These are phyloP conservation scores for Tulasnella sp. DNA, from an alignment of 768 basidiomycete species.

Conservation along the genomic window DNA sequence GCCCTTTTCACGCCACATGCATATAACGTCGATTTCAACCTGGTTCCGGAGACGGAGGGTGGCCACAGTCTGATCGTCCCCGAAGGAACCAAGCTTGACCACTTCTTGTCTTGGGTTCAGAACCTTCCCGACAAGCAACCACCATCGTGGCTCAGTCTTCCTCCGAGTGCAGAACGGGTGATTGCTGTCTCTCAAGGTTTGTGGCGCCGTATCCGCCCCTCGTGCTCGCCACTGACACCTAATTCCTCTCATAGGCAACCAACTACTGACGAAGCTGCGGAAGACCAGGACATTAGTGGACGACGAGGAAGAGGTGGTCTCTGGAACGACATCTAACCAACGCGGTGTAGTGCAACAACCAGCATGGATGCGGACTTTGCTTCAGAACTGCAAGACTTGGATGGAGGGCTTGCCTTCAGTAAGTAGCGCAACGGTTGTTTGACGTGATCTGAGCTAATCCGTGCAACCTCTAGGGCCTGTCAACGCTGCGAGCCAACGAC, in stretches of 20 bases:
- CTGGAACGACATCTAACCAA: constrained; percentile 51
- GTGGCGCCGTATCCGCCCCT: constrained; percentile 34
- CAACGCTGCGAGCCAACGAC: constrained; percentile 63
- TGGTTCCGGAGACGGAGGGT: constrained; percentile 63
- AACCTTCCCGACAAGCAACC: constrained; percentile 90
- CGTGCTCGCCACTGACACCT: background rate
- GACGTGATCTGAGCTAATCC: background rate
- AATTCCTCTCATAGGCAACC: constrained; percentile 60
- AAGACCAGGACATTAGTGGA: constrained; percentile 91
- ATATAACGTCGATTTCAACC: constrained; percentile 91
- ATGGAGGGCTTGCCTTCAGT: constrained; percentile 74
- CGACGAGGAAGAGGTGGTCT: constrained; percentile 72
- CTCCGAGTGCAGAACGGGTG: constrained; percentile 87
- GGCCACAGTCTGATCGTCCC: constrained; percentile 70
- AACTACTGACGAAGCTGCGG: constrained; percentile 81
- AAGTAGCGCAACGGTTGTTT: constrained; percentile 39
- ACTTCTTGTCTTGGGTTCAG: constrained; percentile 90
- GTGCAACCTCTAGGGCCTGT: constrained; percentile 66
- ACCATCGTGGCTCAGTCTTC: constrained; percentile 91
- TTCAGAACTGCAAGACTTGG: constrained; percentile 86
- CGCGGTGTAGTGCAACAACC: constrained; percentile 71
- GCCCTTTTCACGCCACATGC: constrained; percentile 82
- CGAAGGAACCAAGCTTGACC: constrained; percentile 90
- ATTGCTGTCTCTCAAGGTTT: constrained; percentile 90
- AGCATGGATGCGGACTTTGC: constrained; percentile 90